Evolutionary conservation across 208 protist species (phyloP).

Genomic region (Strigomonas culicis): DNA sequence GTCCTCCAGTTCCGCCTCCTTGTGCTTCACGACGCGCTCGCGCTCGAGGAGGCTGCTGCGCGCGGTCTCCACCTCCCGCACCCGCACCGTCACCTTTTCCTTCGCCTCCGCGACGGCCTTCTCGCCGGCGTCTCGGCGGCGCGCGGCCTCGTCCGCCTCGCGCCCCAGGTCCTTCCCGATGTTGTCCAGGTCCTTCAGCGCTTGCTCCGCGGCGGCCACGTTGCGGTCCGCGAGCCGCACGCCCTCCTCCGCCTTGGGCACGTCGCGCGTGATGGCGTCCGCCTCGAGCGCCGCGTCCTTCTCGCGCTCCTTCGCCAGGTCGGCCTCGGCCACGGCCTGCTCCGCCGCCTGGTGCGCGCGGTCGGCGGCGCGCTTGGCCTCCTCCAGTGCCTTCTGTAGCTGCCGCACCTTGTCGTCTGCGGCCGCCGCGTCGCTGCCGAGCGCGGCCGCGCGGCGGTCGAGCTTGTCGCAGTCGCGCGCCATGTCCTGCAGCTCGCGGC

Average conservation of each 20-base stretch:
- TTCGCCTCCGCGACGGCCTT: conserved; percentile 64
- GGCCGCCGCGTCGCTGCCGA: conserved; percentile 53
- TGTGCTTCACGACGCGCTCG: conserved; percentile 62
- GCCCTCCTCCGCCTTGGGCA: conserved; percentile 73
- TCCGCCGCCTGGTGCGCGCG: conserved; percentile 63
- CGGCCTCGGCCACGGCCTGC: conserved; percentile 64
- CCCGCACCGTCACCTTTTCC: conserved; percentile 41
- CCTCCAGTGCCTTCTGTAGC: conserved; percentile 81
- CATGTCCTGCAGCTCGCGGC: conserved; percentile 69
- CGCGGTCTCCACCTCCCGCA: conserved; percentile 60
- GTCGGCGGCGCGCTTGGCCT: conserved; percentile 74
- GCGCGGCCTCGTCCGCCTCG: conserved; percentile 78
- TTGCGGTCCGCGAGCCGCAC: conserved; percentile 73
- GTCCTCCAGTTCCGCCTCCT: conserved; percentile 75
- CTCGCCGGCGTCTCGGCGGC: conserved; percentile 65
- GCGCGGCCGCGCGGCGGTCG: conserved; percentile 55
- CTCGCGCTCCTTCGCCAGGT: conserved; percentile 55
- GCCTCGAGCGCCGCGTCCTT: conserved; percentile 64
- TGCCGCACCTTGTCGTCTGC: conserved; percentile 87
- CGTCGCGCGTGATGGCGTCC: conserved; percentile 61
- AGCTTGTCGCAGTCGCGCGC: conserved; percentile 73
- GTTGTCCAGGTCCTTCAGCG: conserved; percentile 77
- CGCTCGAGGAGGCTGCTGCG: conserved; percentile 60
- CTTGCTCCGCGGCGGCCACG: conserved; percentile 57
- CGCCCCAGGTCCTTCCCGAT: conserved; percentile 72